Evolutionary conservation across 1,284 basidiomycete species (phyloP).

Genomic region (Lentinula novae-zelandiae): DNA sequence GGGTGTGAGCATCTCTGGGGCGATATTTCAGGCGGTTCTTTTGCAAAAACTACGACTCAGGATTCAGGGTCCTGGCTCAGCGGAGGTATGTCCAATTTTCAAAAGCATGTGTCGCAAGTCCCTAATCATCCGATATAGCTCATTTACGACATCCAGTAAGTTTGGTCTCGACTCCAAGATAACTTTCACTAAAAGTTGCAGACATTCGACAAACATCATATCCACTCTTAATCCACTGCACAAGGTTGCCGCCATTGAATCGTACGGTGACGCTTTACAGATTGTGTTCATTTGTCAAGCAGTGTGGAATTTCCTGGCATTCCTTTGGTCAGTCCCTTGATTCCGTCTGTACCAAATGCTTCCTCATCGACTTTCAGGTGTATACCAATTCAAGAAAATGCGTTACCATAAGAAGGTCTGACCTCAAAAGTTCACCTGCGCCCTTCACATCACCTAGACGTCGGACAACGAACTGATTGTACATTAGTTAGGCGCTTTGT

Average conservation of each 20-base stretch:
- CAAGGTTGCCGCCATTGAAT: slow-evolving; percentile 69
- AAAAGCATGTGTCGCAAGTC: slow-evolving; percentile 11
- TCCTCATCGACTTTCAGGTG: slow-evolving; percentile 24
- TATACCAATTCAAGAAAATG: slow-evolving; percentile 73
- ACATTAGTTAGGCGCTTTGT: slow-evolving; percentile 8
- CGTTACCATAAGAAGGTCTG: slow-evolving; percentile 48
- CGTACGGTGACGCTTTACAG: slow-evolving; percentile 81
- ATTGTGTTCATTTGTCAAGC: slow-evolving; percentile 83
- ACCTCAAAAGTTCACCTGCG: too few relatives aligned
- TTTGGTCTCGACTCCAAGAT: not conserved
- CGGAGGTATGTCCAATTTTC: slow-evolving; percentile 49
- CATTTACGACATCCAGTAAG: slow-evolving; percentile 67
- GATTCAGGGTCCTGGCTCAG: slow-evolving; percentile 72
- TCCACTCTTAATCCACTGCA: slow-evolving; percentile 60
- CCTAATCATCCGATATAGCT: slow-evolving; percentile 37
- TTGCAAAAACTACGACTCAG: slow-evolving; percentile 61
- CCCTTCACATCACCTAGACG: not conserved
- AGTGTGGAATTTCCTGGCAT: slow-evolving; percentile 58
- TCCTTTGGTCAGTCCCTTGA: slow-evolving; percentile 34
- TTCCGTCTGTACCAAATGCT: not conserved
- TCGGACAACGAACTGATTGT: not conserved
- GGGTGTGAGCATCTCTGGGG: slow-evolving; percentile 82
- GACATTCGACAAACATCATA: slow-evolving; percentile 83
- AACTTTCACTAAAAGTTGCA: slow-evolving; percentile 25
- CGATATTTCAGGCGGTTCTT: slow-evolving; percentile 75